Evolutionary conservation across 768 basidiomycete species (phyloP).

Genomic region (Kwoniella heveanensis): DNA sequence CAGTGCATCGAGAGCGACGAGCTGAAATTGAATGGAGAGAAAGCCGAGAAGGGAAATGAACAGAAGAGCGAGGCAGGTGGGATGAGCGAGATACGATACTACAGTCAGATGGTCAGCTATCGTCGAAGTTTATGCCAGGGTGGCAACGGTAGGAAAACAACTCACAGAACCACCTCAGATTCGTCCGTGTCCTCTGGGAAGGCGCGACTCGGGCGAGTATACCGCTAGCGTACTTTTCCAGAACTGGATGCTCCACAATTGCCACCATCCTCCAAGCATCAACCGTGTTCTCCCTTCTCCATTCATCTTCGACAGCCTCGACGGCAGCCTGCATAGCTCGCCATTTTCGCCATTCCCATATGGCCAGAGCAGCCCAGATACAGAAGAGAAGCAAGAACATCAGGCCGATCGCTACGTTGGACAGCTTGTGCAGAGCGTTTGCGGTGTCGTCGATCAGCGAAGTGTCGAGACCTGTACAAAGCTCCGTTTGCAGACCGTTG

Average conservation of each 20-base stretch:
- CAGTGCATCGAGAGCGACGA: constrained; percentile 75
- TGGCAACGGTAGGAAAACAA: constrained; percentile 4
- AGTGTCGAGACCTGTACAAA: constrained; percentile 78
- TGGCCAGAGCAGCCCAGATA: constrained; percentile 71
- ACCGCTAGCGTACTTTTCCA: constrained; percentile 47
- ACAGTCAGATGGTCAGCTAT: neutral
- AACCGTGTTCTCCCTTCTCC: constrained; percentile 31
- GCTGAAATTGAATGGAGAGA: constrained; percentile 81
- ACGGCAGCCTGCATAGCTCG: constrained; percentile 50
- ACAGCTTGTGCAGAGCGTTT: constrained; percentile 72
- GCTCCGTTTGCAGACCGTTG: constrained; percentile 52
- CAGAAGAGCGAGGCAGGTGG: constrained; percentile 85
- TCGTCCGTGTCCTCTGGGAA: constrained; percentile 61
- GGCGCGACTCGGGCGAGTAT: constrained; percentile 32
- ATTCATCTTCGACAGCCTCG: constrained; percentile 39
- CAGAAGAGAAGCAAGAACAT: constrained; percentile 71
- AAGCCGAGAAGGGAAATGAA: constrained; percentile 90
- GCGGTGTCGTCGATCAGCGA: constrained; percentile 84
- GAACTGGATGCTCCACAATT: constrained; percentile 53
- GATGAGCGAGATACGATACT: constrained; percentile 84
- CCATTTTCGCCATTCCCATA: constrained; percentile 90
- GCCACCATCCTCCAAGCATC: constrained; percentile 51
- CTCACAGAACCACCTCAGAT: constrained; percentile 76
- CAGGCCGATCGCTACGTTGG: constrained; percentile 76
- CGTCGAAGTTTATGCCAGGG: neutral